phyloP scores from a whole-genome alignment of 805 yeast genomes.

The Starmerella gropengiesseri region DNA sequence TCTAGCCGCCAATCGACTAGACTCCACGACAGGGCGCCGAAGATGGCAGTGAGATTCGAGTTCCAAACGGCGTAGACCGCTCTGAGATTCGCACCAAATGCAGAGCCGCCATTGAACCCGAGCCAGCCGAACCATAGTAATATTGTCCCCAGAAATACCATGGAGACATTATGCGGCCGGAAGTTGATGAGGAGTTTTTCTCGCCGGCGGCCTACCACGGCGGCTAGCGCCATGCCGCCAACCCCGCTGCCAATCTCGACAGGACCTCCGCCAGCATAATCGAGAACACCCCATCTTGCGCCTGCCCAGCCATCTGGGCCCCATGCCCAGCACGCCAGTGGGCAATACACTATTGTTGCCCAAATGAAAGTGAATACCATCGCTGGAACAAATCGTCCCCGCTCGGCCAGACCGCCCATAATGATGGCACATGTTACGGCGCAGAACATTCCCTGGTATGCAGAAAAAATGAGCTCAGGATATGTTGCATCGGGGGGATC shows the following conservation, averaged over 20 bases:
- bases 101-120: conserved; percentile 86
- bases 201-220: conserved; percentile 56
- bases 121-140: conserved; percentile 93
- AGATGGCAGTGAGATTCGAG: conserved; percentile 77
- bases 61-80: conserved; percentile 87
- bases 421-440: conserved; percentile 86
- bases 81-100: conserved; percentile 68
- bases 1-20: conserved; percentile 78
- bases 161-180: conserved; percentile 89
- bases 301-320: conserved; percentile 84
- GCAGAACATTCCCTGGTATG: conserved; percentile 83
- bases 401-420: conserved; percentile 86
- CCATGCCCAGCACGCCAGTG: conserved; percentile 96
- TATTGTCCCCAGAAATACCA: conserved; percentile 79
- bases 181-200: conserved; percentile 67
- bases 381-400: conserved; percentile 81
- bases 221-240: conserved; percentile 60
- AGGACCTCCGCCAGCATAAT: conserved; percentile 97
- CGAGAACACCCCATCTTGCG: conserved; percentile 77
- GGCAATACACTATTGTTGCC: conserved; percentile 88
- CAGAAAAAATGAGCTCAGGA: conserved; percentile 77
- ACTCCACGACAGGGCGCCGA: conserved; percentile 90
- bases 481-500: conserved; percentile 37
- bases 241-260: conserved; percentile 89
- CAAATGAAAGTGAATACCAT: conserved; percentile 73